Percentiles rank a stretch among this genome's conserved stretches.
Conservation (phyloP, 1,284 basidiomycete genomes). For the Cerrena zonata region DNA sequence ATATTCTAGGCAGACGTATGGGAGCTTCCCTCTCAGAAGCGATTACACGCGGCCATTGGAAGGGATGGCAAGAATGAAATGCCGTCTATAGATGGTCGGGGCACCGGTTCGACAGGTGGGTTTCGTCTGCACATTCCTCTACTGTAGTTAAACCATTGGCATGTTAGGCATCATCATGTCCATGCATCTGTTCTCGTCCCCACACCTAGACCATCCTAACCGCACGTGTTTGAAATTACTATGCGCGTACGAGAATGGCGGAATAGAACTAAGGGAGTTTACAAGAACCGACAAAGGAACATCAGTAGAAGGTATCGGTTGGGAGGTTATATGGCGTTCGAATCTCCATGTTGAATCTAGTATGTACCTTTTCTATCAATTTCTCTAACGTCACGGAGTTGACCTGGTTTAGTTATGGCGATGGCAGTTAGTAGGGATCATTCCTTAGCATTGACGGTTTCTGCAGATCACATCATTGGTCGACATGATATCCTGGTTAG, state of each 20-base stretch:
- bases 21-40: constrained; percentile 53
- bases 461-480: constrained; percentile 76
- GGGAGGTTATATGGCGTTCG: constrained; percentile 65
- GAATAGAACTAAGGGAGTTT: constrained; percentile 60
- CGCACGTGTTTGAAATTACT: constrained; percentile 49
- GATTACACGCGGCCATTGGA: constrained; percentile 78
- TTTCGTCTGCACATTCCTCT: not conserved
- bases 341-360: constrained; percentile 77
- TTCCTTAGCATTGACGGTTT: constrained; percentile 67
- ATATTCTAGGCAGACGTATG: constrained; percentile 70
- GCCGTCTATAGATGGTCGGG: constrained; percentile 39
- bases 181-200: constrained; percentile 56
- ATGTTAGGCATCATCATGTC: constrained; percentile 78
- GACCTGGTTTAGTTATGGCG: constrained; percentile 65
- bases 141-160: not conserved
- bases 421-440: constrained; percentile 65
- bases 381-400: not conserved
- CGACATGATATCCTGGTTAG: constrained; percentile 59
- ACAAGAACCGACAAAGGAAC: constrained; percentile 31
- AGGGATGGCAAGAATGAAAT: constrained; percentile 33
- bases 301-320: constrained; percentile 69
- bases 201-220: constrained; percentile 26
- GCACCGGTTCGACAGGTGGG: constrained; percentile 30
- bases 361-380: constrained; percentile 30
- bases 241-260: constrained; percentile 78